Percentiles rank a stretch among this genome's conserved stretches.
Evolutionary conservation across 768 basidiomycete genomes (phyloP).

Genomic region (Daedalea quercina): DNA sequence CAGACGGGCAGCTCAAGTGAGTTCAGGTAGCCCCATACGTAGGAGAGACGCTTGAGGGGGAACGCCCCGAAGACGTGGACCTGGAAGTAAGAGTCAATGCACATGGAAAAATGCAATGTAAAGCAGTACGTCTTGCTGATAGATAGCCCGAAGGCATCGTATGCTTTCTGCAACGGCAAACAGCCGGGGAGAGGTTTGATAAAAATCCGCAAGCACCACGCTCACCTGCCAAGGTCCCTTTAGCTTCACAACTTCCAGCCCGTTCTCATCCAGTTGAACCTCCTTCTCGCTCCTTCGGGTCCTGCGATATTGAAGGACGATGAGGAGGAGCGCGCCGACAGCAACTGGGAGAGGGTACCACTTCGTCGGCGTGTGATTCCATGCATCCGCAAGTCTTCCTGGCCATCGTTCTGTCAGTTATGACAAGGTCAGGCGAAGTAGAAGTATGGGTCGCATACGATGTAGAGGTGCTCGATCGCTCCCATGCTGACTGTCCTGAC

Average conservation of each 20-base stretch:
- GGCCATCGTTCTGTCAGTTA: neutral
- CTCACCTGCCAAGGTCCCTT: conserved; percentile 92
- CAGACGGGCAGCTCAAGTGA: conserved; percentile 89
- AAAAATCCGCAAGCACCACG: no score
- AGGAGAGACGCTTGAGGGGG: conserved; percentile 91
- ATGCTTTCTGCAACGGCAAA: neutral
- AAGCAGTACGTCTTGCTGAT: neutral
- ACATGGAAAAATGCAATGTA: neutral
- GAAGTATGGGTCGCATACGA: no score
- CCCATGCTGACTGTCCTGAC: neutral
- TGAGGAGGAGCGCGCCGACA: conserved; percentile 83
- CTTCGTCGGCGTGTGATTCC: conserved; percentile 83
- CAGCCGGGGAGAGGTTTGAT: conserved; percentile 8
- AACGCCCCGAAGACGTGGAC: conserved; percentile 96
- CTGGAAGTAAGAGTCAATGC: conserved; percentile 28
- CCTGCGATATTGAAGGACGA: conserved; percentile 70
- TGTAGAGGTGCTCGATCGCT: neutral
- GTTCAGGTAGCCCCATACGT: conserved; percentile 95
- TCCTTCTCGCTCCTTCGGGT: conserved; percentile 47
- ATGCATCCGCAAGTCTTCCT: conserved; percentile 69
- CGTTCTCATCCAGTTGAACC: conserved; percentile 77
- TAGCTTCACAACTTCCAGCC: conserved; percentile 70
- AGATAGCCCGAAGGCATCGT: neutral
- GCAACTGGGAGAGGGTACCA: conserved; percentile 95
- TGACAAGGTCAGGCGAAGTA: neutral